Percentiles rank a stretch among this genome's conserved stretches.
phyloP scores from a whole-genome alignment of 192 early-diverging fungal species.

The Mortierella antarctica region DNA sequence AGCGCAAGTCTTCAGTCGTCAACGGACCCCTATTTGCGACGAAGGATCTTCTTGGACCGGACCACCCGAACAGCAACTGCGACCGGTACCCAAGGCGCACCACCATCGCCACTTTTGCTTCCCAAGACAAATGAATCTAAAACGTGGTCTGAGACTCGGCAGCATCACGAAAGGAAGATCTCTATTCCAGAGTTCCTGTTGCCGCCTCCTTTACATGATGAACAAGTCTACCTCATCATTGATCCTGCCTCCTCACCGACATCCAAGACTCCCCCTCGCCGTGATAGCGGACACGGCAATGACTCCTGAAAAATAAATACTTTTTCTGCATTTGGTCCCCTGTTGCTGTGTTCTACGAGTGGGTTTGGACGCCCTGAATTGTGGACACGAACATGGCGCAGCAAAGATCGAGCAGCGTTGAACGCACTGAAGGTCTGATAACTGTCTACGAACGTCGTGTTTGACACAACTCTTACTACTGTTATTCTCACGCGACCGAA shows the following conservation, averaged over 20 bases:
- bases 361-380: too few species aligned
- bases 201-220: conserved; percentile 25
- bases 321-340: not conserved
- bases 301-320: conserved; percentile 5
- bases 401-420: too few species aligned
- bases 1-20: not conserved
- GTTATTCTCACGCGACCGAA: too few species aligned
- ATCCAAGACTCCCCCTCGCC: conserved; percentile 22
- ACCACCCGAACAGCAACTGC: too few species aligned
- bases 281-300: conserved; percentile 44
- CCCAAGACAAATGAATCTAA: not conserved
- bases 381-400: too few species aligned
- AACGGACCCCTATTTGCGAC: too few species aligned
- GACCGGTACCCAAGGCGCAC: too few species aligned
- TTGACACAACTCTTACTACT: too few species aligned
- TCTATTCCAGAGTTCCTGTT: conserved; percentile 47
- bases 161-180: conserved; percentile 35
- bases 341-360: too few species aligned
- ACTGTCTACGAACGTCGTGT: too few species aligned
- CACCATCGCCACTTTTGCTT: not conserved
- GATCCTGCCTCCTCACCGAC: not conserved
- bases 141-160: not conserved
- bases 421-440: too few species aligned
- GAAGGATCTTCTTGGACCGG: too few species aligned
- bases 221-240: conserved; percentile 32